phyloP scores from a whole-genome alignment of 1,284 basidiomycete genomes.

The Kalmanozyma brasiliensis region DNA sequence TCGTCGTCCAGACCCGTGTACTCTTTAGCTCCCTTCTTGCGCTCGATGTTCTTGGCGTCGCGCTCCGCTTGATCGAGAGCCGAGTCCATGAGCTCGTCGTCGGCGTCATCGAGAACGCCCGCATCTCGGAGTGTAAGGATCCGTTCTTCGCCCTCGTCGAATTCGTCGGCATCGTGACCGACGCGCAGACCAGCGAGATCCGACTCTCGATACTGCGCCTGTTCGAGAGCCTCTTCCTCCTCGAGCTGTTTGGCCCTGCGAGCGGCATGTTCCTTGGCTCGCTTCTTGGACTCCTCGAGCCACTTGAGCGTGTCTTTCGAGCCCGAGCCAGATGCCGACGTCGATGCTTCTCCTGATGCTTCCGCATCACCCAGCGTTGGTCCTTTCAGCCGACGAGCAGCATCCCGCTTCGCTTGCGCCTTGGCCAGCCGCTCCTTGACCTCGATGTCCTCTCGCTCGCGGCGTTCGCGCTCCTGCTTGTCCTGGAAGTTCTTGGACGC shows the following conservation, averaged over 20 bases:
- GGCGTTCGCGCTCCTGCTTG: constrained; percentile 76
- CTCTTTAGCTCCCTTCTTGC: constrained; percentile 87
- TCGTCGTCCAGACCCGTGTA: constrained; percentile 98
- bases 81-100: constrained; percentile 96
- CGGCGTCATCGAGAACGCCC: constrained; percentile 90
- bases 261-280: constrained; percentile 83
- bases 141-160: constrained; percentile 87
- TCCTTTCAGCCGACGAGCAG: constrained; percentile 88
- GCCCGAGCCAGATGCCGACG: constrained; percentile 10
- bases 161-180: constrained; percentile 84
- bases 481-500: constrained; percentile 51
- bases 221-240: constrained; percentile 76
- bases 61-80: constrained; percentile 88
- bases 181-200: constrained; percentile 95
- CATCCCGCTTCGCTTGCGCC: constrained; percentile 84
- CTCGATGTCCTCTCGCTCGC: constrained; percentile 77
- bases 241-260: constrained; percentile 82
- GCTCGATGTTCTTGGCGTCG: constrained; percentile 79
- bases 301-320: constrained; percentile 78
- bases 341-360: constrained; percentile 53
- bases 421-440: constrained; percentile 67
- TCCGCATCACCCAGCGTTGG: constrained; percentile 80
- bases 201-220: constrained; percentile 72
- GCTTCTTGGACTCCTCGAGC: constrained; percentile 88
- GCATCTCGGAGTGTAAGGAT: constrained; percentile 97